These are phyloP conservation scores for Ganoderma leucocontextum DNA, from an alignment of 1,284 basidiomycete genomes.

Conservation along the genomic window DNA sequence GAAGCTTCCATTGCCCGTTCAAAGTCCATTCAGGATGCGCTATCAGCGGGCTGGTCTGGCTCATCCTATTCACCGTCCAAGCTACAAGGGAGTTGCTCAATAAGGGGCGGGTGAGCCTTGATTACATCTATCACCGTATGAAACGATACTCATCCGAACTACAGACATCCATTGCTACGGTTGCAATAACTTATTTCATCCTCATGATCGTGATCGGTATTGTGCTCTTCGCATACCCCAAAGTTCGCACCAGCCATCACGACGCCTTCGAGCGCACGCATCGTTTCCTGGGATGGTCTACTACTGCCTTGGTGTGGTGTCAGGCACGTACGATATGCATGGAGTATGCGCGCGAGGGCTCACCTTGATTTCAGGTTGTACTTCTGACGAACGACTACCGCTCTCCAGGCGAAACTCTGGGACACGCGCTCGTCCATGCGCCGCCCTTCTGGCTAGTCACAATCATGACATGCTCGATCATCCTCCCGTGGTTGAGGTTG, in stretches of 20 bases:
- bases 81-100: slow-evolving; percentile 58
- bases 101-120: slow-evolving; percentile 47
- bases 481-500: slow-evolving; percentile 61
- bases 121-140: not conserved
- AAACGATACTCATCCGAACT: slow-evolving; percentile 22
- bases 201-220: slow-evolving; percentile 57
- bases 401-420: slow-evolving; percentile 46
- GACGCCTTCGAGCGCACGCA: slow-evolving; percentile 63
- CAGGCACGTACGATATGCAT: slow-evolving; percentile 47
- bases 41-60: slow-evolving; percentile 61
- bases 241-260: slow-evolving; percentile 55
- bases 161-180: slow-evolving; percentile 57
- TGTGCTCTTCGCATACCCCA: slow-evolving; percentile 58
- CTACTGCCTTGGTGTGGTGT: slow-evolving; percentile 61
- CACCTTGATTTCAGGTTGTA: slow-evolving; percentile 47
- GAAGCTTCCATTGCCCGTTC: not conserved
- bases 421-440: slow-evolving; percentile 52
- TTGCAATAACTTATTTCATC: slow-evolving; percentile 61
- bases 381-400: slow-evolving; percentile 64
- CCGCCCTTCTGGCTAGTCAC: slow-evolving; percentile 64
- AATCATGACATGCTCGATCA: slow-evolving; percentile 59
- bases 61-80: slow-evolving; percentile 58
- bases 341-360: not conserved
- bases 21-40: slow-evolving; percentile 64
- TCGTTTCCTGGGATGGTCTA: slow-evolving; percentile 65